phyloP scores from a whole-genome alignment of 2,329 filamentous ascomycete genomes.

The Claviceps pusilla region DNA sequence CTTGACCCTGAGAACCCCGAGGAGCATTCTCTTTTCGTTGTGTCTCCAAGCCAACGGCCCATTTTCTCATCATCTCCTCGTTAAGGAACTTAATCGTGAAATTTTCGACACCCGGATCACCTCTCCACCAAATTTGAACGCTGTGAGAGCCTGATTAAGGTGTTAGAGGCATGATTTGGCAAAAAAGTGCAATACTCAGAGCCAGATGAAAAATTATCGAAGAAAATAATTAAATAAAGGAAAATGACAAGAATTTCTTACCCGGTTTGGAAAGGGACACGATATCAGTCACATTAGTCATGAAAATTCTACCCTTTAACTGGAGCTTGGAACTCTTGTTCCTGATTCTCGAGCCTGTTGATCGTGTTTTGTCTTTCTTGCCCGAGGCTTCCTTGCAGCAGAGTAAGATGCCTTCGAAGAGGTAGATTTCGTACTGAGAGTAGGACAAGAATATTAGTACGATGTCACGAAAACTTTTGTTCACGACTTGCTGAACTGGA shows the following conservation, averaged over 20 bases:
- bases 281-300: conserved; percentile 97
- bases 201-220: neutral
- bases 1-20: conserved; percentile 30
- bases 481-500: too few species aligned
- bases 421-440: conserved; percentile 80
- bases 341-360: conserved; percentile 38
- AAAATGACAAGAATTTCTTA: conserved; percentile 52
- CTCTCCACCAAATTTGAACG: conserved; percentile 97
- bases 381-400: conserved; percentile 92
- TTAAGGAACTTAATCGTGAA: conserved; percentile 89
- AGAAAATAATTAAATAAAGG: neutral
- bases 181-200: neutral
- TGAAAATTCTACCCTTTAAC: conserved; percentile 93
- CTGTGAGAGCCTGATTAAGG: conserved; percentile 61
- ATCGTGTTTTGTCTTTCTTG: conserved; percentile 50
- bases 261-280: conserved; percentile 75
- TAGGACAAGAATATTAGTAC: neutral
- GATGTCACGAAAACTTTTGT: too few species aligned
- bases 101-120: conserved; percentile 86
- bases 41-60: conserved; percentile 63
- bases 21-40: conserved; percentile 52
- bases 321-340: conserved; percentile 70
- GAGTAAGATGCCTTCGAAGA: conserved; percentile 87
- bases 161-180: conserved; percentile 13
- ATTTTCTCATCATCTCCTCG: conserved; percentile 86